Evolutionary conservation across 306 rosid species (phyloP).

Genomic region (Neltuma alba): DNA sequence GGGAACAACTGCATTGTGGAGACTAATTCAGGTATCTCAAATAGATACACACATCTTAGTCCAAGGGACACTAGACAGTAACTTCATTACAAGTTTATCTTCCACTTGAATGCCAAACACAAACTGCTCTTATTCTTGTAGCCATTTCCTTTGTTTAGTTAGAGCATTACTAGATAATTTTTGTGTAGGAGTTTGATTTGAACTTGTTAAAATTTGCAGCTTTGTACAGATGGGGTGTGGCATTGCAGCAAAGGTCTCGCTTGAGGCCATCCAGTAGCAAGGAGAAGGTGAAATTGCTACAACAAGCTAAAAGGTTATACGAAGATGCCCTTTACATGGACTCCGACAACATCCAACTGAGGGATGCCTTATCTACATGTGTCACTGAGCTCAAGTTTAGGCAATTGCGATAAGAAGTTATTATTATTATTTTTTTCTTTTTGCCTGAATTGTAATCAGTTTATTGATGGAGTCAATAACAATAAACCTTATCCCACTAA

Average conservation of each 20-base stretch:
- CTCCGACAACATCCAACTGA: constrained; percentile 67
- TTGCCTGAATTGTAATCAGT: too few relatives aligned
- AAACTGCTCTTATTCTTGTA: background rate
- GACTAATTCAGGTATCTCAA: constrained; percentile 26
- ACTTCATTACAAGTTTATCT: background rate
- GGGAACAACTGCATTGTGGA: constrained; percentile 11
- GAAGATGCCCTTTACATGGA: constrained; percentile 85
- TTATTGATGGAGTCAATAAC: constrained; percentile 13
- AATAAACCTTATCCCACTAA: background rate
- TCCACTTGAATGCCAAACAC: background rate
- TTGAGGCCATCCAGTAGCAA: constrained; percentile 77
- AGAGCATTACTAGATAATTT: background rate
- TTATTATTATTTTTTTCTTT: too few relatives aligned
- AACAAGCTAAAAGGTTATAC: constrained; percentile 82
- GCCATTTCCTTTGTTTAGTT: background rate
- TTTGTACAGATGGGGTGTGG: constrained; percentile 84
- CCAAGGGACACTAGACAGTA: constrained; percentile 1
- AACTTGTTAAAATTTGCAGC: constrained; percentile 54
- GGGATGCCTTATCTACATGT: constrained; percentile 76
- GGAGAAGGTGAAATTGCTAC: constrained; percentile 84
- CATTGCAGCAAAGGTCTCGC: constrained; percentile 90
- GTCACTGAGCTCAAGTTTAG: constrained; percentile 67
- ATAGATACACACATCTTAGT: constrained; percentile 1
- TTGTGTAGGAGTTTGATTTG: constrained; percentile 22
- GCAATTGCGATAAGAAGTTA: constrained; percentile 46